A percentile compares a stretch with the other conserved stretches of the same genome.
Conservation (phyloP, 441 rosid species). For the Populus tomentosa region DNA sequence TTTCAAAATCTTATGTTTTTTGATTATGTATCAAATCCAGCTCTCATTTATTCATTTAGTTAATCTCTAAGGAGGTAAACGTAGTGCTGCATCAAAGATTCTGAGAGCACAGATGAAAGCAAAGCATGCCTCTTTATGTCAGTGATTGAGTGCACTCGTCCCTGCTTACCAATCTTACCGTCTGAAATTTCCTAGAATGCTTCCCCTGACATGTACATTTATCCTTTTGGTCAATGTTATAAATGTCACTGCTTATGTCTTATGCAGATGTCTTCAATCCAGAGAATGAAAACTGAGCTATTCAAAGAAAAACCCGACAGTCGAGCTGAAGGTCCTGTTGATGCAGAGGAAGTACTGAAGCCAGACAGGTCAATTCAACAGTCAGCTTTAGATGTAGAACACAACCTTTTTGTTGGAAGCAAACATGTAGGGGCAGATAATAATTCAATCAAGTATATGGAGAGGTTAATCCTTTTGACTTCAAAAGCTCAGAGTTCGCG, state of each 20-base stretch:
- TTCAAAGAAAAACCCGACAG: constrained; percentile 14
- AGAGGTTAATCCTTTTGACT: constrained; percentile 38
- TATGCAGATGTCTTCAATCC: constrained; percentile 35
- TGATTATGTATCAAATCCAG: background rate
- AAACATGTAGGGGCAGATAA: constrained; percentile 12
- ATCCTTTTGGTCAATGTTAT: background rate
- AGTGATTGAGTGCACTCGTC: background rate
- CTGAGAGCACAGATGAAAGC: background rate
- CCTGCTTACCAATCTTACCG: background rate
- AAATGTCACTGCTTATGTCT: background rate
- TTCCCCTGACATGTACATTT: background rate
- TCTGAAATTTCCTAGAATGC: background rate
- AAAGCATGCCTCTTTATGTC: background rate
- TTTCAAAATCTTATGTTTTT: background rate
- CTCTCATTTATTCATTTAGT: background rate
- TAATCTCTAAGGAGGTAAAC: background rate
- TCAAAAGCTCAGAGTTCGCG: constrained; percentile 46
- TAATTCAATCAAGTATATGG: constrained; percentile 32
- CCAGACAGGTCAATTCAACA: constrained; percentile 8
- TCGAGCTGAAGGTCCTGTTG: constrained; percentile 23
- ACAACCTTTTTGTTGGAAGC: constrained; percentile 1
- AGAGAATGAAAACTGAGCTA: constrained; percentile 23
- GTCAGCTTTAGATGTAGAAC: constrained; percentile 18
- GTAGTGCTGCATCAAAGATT: background rate
- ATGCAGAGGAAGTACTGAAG: constrained; percentile 21